Conservation (phyloP, 106 monocot genomes). For the Narthecium ossifragum region DNA sequence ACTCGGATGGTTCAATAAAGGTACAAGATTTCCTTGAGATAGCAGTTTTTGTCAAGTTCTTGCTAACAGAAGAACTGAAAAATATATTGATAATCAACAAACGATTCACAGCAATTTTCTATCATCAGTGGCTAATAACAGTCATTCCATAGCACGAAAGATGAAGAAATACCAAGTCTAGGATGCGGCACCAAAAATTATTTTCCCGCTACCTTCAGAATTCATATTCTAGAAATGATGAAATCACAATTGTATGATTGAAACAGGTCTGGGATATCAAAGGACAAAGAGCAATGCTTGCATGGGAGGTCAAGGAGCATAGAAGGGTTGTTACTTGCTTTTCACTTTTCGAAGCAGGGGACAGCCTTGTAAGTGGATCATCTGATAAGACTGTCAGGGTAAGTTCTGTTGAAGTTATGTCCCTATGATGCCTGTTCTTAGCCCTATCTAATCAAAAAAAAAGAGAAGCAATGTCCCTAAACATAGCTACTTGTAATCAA, state of each 20-base stretch:
- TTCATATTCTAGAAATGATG: conserved; percentile 2
- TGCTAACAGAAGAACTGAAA: too few relatives aligned
- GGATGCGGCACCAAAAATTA: background rate
- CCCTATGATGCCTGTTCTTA: too few relatives aligned
- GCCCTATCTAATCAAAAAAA: too few relatives aligned
- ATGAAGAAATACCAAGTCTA: too few relatives aligned
- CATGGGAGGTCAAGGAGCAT: conserved; percentile 73
- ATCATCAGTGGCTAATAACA: too few relatives aligned
- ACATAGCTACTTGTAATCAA: too few relatives aligned
- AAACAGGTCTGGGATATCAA: conserved; percentile 85
- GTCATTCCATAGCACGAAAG: too few relatives aligned
- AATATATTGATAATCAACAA: too few relatives aligned
- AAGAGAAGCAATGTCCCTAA: too few relatives aligned
- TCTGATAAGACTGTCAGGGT: conserved; percentile 81
- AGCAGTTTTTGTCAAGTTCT: too few relatives aligned
- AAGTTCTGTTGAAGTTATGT: conserved; percentile 13
- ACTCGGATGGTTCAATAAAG: conserved; percentile 86
- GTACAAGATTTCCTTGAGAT: conserved; percentile 22
- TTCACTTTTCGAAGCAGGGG: conserved; percentile 53
- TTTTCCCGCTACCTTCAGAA: background rate
- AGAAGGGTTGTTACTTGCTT: conserved; percentile 78
- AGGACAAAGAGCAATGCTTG: conserved; percentile 52
- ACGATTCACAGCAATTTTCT: too few relatives aligned
- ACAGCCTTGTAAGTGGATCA: conserved; percentile 87
- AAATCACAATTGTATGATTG: conserved; percentile 3